Evolutionary conservation across 257 asterid species (phyloP).

Genomic region (Parsonsia alboflavescens): DNA sequence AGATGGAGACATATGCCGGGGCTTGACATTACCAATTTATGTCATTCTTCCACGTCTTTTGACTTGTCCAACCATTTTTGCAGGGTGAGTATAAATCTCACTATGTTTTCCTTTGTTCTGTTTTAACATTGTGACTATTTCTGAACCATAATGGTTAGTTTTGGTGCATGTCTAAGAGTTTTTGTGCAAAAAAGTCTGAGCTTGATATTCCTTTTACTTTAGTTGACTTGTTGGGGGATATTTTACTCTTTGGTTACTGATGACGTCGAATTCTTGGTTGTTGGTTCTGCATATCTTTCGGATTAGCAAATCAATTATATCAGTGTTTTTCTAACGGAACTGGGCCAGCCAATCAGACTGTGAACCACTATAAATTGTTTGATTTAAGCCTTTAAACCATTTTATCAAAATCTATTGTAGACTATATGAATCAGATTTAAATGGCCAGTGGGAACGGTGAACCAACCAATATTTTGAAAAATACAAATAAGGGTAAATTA

Average conservation of each 20-base stretch:
- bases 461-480: too few species aligned
- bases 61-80: conserved; percentile 80
- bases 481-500: too few species aligned
- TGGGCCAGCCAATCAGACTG: too few species aligned
- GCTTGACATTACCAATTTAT: conserved; percentile 64
- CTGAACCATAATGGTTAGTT: neutral
- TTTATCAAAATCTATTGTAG: too few species aligned
- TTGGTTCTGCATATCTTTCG: neutral
- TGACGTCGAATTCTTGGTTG: too few species aligned
- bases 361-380: too few species aligned
- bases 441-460: too few species aligned
- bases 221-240: neutral
- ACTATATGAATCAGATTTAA: too few species aligned
- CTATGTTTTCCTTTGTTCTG: neutral
- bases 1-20: conserved; percentile 70
- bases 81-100: conserved; percentile 48
- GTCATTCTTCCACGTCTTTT: conserved; percentile 74
- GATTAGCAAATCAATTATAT: neutral
- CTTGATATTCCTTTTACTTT: neutral
- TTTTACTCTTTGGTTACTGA: too few species aligned
- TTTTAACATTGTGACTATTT: conserved; percentile 1
- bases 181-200: neutral
- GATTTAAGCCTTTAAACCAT: too few species aligned
- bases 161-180: neutral
- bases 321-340: too few species aligned